phyloP scores from a whole-genome alignment of 495 filamentous ascomycete genomes.

The Aspergillus biplanus region DNA sequence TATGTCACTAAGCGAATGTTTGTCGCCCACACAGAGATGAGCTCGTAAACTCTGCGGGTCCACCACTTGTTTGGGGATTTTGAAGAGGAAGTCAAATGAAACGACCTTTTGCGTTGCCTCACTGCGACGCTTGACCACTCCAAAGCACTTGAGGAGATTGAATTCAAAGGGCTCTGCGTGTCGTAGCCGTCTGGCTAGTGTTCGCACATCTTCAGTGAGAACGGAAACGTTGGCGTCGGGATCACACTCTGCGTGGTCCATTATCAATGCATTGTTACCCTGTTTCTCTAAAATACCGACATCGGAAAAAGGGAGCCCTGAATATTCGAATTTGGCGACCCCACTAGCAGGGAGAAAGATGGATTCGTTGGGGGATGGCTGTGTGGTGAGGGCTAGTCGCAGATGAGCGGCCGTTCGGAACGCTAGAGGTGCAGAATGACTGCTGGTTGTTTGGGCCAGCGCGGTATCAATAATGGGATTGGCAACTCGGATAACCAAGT shows the following conservation, averaged over 20 bases:
- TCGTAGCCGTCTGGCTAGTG: neutral
- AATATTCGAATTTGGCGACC: neutral
- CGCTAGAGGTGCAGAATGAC: too few relatives aligned
- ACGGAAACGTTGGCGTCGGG: neutral
- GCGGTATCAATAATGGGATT: neutral
- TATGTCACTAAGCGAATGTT: neutral
- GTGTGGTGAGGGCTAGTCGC: too few relatives aligned
- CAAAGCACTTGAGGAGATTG: conserved; percentile 3
- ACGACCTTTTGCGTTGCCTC: neutral
- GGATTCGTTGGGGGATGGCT: too few relatives aligned
- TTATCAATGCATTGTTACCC: neutral
- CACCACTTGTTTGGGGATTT: neutral
- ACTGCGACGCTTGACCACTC: neutral
- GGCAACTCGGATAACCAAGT: neutral
- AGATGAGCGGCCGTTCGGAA: too few relatives aligned
- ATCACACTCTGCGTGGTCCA: neutral
- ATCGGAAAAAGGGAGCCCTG: neutral
- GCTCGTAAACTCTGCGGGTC: neutral
- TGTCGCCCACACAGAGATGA: neutral
- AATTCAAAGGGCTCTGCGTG: neutral
- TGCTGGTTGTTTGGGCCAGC: neutral
- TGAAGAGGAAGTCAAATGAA: conserved; percentile 2
- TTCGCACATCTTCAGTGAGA: neutral
- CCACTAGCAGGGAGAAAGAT: too few relatives aligned
- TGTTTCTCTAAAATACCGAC: neutral